Percentiles rank a stretch among this genome's conserved stretches.
Evolutionary conservation across 108 stramenopile species (phyloP).

Genomic region (Stephanodiscus triporus): DNA sequence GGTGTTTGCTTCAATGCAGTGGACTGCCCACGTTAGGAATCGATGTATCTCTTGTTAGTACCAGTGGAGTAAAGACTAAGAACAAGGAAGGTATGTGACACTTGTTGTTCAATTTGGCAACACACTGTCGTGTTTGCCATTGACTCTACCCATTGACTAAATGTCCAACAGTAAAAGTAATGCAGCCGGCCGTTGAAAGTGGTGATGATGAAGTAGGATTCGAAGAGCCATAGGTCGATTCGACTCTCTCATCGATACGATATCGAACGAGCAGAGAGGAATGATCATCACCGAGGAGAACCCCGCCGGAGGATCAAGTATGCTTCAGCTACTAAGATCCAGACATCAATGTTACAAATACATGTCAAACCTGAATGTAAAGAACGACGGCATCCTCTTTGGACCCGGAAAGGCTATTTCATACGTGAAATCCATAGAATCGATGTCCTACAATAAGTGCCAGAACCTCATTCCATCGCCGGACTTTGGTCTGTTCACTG

Average conservation of each 20-base stretch:
- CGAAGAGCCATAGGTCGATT: conserved; percentile 60
- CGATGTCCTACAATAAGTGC: conserved; percentile 19
- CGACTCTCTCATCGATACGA: conserved; percentile 80
- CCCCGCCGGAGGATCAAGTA: conserved; percentile 22
- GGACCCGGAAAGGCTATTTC: conserved; percentile 78
- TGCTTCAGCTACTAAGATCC: conserved; percentile 52
- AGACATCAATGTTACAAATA: conserved; percentile 63
- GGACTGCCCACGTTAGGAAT: conserved; percentile 67
- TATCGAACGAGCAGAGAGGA: conserved; percentile 61
- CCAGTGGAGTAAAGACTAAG: conserved; percentile 41
- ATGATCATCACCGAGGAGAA: conserved; percentile 14
- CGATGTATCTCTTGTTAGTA: conserved; percentile 67
- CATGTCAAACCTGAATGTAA: conserved; percentile 64
- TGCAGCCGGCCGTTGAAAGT: conserved; percentile 55
- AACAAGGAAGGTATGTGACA: conserved; percentile 24
- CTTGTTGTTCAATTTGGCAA: not conserved
- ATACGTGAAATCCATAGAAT: conserved; percentile 54
- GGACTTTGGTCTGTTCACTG: conserved; percentile 58
- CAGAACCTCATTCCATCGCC: conserved; percentile 50
- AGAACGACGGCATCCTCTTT: conserved; percentile 70
- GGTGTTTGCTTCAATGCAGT: conserved; percentile 16
- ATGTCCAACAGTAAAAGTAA: conserved; percentile 43
- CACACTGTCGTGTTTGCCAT: not conserved
- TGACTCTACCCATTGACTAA: not conserved
- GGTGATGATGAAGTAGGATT: conserved; percentile 14